Base-by-base conservation (phyloP, 169 alveolate genomes). In the Eimeria acervulina region DNA sequence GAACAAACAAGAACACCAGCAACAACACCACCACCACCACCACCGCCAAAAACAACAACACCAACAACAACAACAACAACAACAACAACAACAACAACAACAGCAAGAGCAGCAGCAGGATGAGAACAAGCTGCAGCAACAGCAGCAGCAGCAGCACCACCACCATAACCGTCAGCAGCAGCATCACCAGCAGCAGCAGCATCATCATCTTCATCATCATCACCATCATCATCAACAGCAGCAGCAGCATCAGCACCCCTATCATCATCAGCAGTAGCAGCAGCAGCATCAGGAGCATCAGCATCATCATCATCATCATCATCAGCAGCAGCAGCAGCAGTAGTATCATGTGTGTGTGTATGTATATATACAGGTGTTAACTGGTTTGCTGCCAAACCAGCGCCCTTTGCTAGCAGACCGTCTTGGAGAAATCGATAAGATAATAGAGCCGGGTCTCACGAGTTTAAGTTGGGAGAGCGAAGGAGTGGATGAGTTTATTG, bases 371-470 rank as follows among this genome's bases (percentile, higher is more conserved):
- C 95, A 91, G 95, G 87, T 99, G 61, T 96, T 98, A 38, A 98
- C 98, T 2, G 98, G 98, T 44, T 95, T 99, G 90, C 98, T 97
- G 63, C 99, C 99, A 3, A 99, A 98, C 31, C 99, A 99, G 96
- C 98, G 98, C 83, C 99, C 99, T n/a, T 96, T 99, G 95, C 97
- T 99, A 6, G 98, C 98, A 76, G 98, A 97, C 40, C 98, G 98
- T 95, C 97, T 99, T 68, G 97, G 95, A 19, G 97, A 97, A 92
- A 98, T 99, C 97, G 99, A 99, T 94, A 90, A 95, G 47, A 97
- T 97, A 8, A 96, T 99, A 51, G 96, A 98, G 61, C 99, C 99
- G 28, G 99, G 99, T 68, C 97, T 99, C 68, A 98, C 98, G 23
- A 97, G 97, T 76, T 97, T 98, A 80, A 97, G 97, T 93, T 99